Base-by-base conservation (phyloP, 2,329 filamentous ascomycete genomes). In the Colletotrichum liriopes region DNA sequence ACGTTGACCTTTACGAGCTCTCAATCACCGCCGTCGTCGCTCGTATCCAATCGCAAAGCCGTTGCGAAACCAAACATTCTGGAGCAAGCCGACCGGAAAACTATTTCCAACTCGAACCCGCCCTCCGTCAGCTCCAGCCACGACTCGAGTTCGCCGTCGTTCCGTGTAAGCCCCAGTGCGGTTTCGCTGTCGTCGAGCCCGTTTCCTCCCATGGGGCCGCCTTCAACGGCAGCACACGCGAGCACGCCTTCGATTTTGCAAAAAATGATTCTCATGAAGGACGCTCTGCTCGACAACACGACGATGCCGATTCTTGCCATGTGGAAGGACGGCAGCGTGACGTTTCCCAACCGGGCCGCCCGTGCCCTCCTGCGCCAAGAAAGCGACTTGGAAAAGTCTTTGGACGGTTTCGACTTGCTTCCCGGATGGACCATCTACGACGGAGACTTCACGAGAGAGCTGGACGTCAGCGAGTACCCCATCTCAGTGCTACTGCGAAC, bases 321-420 rank as follows among this genome's bases (percentile, higher is more conserved):
- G 90, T 95, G 93, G 93, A 93, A 92, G 77, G 93, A 96, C 75
- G 90, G 92, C 65, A 92, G 89, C 59, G 90, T 94, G 58, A 91
- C 90, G 0, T 91, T 94, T 54, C 91, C 93, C 5, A 96, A 96
- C 77, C 89, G 88, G 75, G 92, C 92, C 5, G 89, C 89, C 16
- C 83, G 87, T 16, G 80, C 82, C 5, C 80, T 92, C n/a, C 85
- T 91, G 71, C 78, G 83, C 32, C 79, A 82, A 12, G 79, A 84
- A 18, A 80, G 82, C 4, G 83, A 85, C 45, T 76, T 84, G 2
- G 82, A 84, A 8, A 78, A 80, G 0, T 80, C 81, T 2, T 78
- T 80, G 3, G 85, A 89, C 47, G 87, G 87, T 0, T 84, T 85
- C 65, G 87, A 93, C 64, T 84, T 94, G 12, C 81, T 94, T 0